These are phyloP conservation scores for Thraustochytrium striatum DNA, from an alignment of 352 stramenopile species.

Conservation along the genomic window DNA sequence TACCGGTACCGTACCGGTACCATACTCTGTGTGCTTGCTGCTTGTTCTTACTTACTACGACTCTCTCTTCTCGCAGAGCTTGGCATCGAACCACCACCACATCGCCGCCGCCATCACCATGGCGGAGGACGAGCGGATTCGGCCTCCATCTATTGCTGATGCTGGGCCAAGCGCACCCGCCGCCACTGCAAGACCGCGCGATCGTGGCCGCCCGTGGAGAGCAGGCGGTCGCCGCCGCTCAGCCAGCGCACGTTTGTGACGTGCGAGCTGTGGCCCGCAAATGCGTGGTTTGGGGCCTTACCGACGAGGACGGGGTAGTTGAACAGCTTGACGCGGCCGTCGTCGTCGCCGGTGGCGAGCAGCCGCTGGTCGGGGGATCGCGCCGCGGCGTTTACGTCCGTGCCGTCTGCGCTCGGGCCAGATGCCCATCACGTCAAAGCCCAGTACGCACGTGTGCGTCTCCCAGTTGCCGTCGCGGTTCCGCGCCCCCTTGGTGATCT, in stretches of 20 bases:
- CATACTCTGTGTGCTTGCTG: too few species aligned
- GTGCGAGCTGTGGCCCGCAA: constrained; percentile 66
- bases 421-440: constrained; percentile 71
- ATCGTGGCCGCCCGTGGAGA: constrained; percentile 79
- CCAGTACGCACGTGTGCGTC: constrained; percentile 73
- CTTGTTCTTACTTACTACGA: too few species aligned
- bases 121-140: too few species aligned
- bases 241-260: constrained; percentile 72
- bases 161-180: neutral
- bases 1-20: too few species aligned
- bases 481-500: constrained; percentile 71
- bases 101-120: too few species aligned
- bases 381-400: constrained; percentile 72
- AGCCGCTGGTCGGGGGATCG: constrained; percentile 62
- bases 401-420: constrained; percentile 77
- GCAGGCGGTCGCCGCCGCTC: constrained; percentile 67
- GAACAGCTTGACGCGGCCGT: constrained; percentile 76
- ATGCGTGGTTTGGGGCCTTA: neutral
- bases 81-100: too few species aligned
- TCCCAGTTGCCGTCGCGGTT: constrained; percentile 81
- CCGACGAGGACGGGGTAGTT: constrained; percentile 66
- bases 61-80: too few species aligned
- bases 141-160: neutral
- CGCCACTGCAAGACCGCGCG: constrained; percentile 81
- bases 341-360: constrained; percentile 74